Conservation (phyloP, 108 stramenopile species). For the Cyclotella sp. region DNA sequence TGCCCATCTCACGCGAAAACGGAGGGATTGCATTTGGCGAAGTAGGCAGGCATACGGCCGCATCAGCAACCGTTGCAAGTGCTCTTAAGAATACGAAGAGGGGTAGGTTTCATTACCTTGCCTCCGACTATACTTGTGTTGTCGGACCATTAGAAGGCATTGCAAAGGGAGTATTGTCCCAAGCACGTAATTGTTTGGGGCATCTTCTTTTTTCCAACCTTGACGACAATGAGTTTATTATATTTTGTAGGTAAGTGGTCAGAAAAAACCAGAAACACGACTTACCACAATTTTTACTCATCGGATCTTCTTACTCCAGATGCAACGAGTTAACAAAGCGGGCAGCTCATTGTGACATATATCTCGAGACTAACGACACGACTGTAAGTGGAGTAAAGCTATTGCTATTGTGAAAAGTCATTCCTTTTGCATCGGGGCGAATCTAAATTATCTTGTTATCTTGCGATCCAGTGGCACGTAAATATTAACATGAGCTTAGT, state of each 20-base stretch:
- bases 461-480: too few species aligned
- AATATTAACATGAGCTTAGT: conserved; percentile 5
- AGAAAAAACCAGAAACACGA: background rate
- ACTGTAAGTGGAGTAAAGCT: too few species aligned
- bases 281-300: background rate
- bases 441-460: too few species aligned
- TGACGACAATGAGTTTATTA: background rate
- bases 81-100: conserved; percentile 25
- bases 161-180: conserved; percentile 8
- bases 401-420: too few species aligned
- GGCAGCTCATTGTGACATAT: conserved; percentile 11
- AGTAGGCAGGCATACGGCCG: conserved; percentile 23
- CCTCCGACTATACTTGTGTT: conserved; percentile 20
- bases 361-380: conserved; percentile 17
- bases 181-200: conserved; percentile 11
- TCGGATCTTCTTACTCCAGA: conserved; percentile 20
- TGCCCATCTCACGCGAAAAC: conserved; percentile 29
- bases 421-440: too few species aligned
- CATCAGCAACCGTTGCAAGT: conserved; percentile 20
- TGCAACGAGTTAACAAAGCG: conserved; percentile 33
- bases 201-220: background rate
- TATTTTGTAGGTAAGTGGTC: conserved; percentile 18
- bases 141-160: conserved; percentile 13
- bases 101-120: conserved; percentile 27
- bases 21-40: conserved; percentile 31